A percentile compares a stretch with the other conserved stretches of the same genome.
Conservation (phyloP, 108 stramenopile genomes). For the Skeletonema costatum region DNA sequence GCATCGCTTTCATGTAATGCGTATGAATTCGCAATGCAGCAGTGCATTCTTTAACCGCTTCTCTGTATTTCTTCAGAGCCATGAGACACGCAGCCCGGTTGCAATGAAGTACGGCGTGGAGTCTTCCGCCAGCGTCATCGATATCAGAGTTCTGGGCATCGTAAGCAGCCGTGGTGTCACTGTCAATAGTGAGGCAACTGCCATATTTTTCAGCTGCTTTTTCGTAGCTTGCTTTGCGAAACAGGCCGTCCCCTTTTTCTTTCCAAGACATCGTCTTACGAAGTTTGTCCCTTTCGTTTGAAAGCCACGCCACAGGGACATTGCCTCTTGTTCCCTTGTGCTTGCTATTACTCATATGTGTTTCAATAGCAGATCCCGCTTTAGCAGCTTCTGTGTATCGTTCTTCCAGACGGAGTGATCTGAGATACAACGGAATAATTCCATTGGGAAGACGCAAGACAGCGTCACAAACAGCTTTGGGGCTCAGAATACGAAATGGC, state of each 20-base stretch:
- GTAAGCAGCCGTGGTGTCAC: constrained; percentile 22
- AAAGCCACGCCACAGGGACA: constrained; percentile 38
- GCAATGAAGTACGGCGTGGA: constrained; percentile 89
- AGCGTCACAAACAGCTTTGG: constrained; percentile 68
- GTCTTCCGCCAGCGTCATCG: constrained; percentile 71
- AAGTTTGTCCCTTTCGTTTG: constrained; percentile 54
- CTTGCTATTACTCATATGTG: constrained; percentile 43
- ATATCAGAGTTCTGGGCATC: constrained; percentile 23
- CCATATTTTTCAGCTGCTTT: constrained; percentile 72
- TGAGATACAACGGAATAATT: constrained; percentile 57
- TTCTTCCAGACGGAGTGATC: constrained; percentile 80
- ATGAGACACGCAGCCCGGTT: constrained; percentile 91
- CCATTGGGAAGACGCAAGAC: constrained; percentile 65
- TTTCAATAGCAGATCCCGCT: constrained; percentile 44
- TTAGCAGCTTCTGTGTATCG: constrained; percentile 68
- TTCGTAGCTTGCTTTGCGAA: constrained; percentile 61
- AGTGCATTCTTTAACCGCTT: constrained; percentile 83
- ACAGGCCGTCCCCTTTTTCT: constrained; percentile 70
- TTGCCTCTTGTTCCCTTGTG: constrained; percentile 35
- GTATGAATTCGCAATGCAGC: constrained; percentile 82
- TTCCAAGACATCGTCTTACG: constrained; percentile 55
- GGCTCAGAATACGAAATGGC: constrained; percentile 44
- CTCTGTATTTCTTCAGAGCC: constrained; percentile 67
- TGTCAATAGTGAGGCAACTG: constrained; percentile 66
- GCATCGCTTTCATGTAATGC: constrained; percentile 89